Evolutionary conservation across 2,329 filamentous ascomycete genomes (phyloP), one percentile per base, ranked within the genome.

Genomic region (Pochonia chlamydosporia): DNA sequence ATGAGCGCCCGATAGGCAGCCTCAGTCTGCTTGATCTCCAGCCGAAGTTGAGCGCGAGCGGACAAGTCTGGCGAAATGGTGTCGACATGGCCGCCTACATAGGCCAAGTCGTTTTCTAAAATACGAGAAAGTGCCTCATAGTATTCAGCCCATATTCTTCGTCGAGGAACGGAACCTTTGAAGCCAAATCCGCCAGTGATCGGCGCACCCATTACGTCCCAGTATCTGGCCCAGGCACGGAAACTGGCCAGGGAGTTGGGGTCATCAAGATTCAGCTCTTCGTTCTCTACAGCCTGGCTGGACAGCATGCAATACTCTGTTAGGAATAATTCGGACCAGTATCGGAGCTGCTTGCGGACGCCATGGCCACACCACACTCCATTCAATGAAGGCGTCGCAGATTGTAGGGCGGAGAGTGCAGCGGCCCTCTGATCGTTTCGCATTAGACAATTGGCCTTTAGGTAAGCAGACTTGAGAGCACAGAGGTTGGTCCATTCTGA

Each of bases 401-500:
- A 77, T 55, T 80, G 75, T 56, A 88, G 89, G 2, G 84, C 78
- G 33, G 73, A 70, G 14, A 89, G 68, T 1, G 87, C 87, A 47
- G 86, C 81, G 10, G 66, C 59, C 37, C 72, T 67, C 52, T 73
- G 67, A 11, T 70, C 68, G 21, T 69, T 69, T 21, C 74, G 73
- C 26, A 73, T 72, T 46, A 81, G 68, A 54, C 76, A 77, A 61
- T 75, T 84, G 63, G 87, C 88, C 63, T 84, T 85, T 43, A 95
- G 76, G 61, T 89, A 95, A 41, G 82, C 79, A 18, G 82, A 82
- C 64, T 92, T 95, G 46, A 93, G 72, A 24, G 85, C 78, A 66
- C 89, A 95, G 18, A 93, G 85, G 53, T 82, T 84, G 3, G 89
- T 89, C 89, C 89, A 96, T 60, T 84, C 80, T 3, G 80, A 78